Base-by-base conservation (phyloP, 257 asterid species). In the Solanum pimpinellifolium region DNA sequence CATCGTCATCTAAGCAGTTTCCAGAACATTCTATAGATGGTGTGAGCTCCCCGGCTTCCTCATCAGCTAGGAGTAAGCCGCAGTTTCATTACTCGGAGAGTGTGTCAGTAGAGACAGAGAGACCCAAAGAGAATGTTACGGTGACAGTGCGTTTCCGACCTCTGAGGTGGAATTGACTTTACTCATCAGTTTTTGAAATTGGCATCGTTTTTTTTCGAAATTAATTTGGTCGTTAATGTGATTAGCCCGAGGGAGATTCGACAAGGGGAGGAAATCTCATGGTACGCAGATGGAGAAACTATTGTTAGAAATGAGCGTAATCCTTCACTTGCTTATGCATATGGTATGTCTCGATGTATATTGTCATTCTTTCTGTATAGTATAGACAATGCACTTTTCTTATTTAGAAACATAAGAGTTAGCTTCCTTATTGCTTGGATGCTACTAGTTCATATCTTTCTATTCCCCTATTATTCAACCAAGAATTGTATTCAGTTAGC, bases 281-380 rank as follows among this genome's bases (percentile, higher is more conserved):
- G 99, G 99, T 97, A 97, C 41, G 99, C 99, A 9, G 99, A 97
- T 90, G 99, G 99, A 89, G 99, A 97, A 89, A 92, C 98, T 86
- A 93, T 95, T 87, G 98, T 94, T 91, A 92, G 99, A 91, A 97
- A 92, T 92, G 99, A 97, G 90, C 96, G 95, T 86, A 95, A 95
- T 86, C 96, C 93, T 39, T 92, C 98, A 56, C 92, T 96, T 91
- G 99, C 99, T 82, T 97, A 94, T 84, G 99, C 99, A 73, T 97
- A 95, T 84, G 99, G 99, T 97, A 94, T 77, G 89, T 86, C 62
- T 42, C 77, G 35, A 46, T 87, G 49, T 85, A n/a, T 76, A 13
- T 15, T 41, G n/a, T n/a, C n/a, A 76, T 76, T 44, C 84, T 77
- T 44, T 25, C 15, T 25, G 84, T 77, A 77, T 76, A 12, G 33